Conservation (phyloP, 2,329 filamentous ascomycete genomes). For the Aureobasidium sp. region DNA sequence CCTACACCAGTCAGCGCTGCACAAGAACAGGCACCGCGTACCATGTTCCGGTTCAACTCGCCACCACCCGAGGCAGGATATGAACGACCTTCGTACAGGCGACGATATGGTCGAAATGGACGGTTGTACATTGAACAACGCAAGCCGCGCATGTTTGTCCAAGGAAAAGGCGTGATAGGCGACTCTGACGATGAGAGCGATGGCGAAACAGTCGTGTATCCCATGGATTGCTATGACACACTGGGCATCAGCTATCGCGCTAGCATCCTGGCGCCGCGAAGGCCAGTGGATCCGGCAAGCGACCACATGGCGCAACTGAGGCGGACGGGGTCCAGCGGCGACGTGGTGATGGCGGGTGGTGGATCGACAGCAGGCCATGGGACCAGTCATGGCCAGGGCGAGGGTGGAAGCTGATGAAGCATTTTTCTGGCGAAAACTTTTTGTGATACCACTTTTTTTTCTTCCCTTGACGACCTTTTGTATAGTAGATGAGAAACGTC, state of each 20-base stretch:
- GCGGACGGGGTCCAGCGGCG: conserved; percentile 12
- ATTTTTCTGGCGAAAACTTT: conserved; percentile 15
- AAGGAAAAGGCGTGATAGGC: conserved; percentile 45
- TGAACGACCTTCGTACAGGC: conserved; percentile 60
- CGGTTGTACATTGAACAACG: conserved; percentile 74
- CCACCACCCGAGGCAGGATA: conserved; percentile 16
- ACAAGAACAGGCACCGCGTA: conserved; percentile 21
- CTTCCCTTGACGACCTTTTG: conserved; percentile 42
- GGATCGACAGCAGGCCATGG: conserved; percentile 17
- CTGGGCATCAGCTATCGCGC: conserved; percentile 52
- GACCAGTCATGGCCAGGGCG: conserved; percentile 3
- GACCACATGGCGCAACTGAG: conserved; percentile 11
- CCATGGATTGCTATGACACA: conserved; percentile 62
- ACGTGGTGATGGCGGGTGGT: conserved; percentile 18
- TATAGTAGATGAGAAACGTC: conserved; percentile 84
- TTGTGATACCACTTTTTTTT: conserved; percentile 13
- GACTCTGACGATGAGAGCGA: conserved; percentile 84
- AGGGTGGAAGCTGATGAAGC: conserved; percentile 3
- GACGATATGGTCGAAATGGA: conserved; percentile 76
- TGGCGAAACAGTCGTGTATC: conserved; percentile 67
- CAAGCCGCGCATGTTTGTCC: conserved; percentile 23
- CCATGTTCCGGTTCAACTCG: conserved; percentile 20
- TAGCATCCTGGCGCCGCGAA: conserved; percentile 34
- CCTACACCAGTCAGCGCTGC: conserved; percentile 21
- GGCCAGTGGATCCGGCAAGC: conserved; percentile 10